These are phyloP conservation scores for Ustilago xerochloae DNA, from an alignment of 1,284 basidiomycete species.

Conservation along the genomic window DNA sequence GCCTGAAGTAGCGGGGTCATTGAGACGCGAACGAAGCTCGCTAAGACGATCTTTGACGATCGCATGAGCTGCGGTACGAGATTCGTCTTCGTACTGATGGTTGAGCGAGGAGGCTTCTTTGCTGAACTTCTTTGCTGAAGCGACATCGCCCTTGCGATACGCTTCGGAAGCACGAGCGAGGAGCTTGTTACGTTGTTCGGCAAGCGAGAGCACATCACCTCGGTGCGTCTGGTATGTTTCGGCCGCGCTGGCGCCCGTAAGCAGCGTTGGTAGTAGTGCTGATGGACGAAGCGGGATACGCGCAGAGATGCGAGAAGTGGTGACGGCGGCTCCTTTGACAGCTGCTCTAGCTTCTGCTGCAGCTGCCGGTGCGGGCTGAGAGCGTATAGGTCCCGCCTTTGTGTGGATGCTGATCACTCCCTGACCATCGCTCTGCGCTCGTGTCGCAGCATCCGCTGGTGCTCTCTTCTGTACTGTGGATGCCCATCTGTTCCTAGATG, in stretches of 20 bases:
- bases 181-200: slow-evolving; percentile 91
- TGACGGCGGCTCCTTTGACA: not conserved
- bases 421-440: slow-evolving; percentile 29
- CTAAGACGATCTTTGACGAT: slow-evolving; percentile 80
- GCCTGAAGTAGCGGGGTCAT: slow-evolving; percentile 69
- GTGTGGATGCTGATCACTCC: slow-evolving; percentile 36
- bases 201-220: slow-evolving; percentile 84
- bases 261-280: slow-evolving; percentile 84
- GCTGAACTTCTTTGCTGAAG: slow-evolving; percentile 90
- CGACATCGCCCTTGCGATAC: slow-evolving; percentile 91
- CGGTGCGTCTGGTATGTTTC: slow-evolving; percentile 87
- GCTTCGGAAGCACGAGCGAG: slow-evolving; percentile 95
- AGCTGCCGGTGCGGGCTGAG: slow-evolving; percentile 6
- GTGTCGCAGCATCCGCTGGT: slow-evolving; percentile 23
- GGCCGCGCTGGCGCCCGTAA: slow-evolving; percentile 73
- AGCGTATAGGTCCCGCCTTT: slow-evolving; percentile 26
- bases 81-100: slow-evolving; percentile 87
- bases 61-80: slow-evolving; percentile 79
- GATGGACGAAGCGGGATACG: slow-evolving; percentile 80
- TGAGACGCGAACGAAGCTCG: slow-evolving; percentile 80
- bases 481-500: slow-evolving; percentile 58
- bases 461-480: slow-evolving; percentile 46
- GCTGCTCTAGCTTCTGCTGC: slow-evolving; percentile 2
- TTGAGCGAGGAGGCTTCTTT: slow-evolving; percentile 93
- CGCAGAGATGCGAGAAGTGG: slow-evolving; percentile 19